Conservation (phyloP, 2,329 filamentous ascomycete genomes). For the Botryotinia globosa region DNA sequence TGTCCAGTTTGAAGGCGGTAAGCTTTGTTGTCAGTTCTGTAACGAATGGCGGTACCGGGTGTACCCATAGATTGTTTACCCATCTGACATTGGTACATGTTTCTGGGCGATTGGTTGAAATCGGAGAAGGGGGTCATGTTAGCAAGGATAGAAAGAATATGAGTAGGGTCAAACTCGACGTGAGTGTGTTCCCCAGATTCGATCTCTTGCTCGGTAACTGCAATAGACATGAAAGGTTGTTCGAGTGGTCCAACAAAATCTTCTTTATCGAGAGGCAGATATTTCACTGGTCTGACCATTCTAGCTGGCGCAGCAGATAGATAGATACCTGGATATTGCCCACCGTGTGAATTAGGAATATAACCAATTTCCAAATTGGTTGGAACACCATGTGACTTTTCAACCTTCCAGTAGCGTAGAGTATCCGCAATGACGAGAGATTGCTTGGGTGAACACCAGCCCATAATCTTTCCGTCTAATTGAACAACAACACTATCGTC, state of each 20-base stretch:
- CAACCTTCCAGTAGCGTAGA: slow-evolving; percentile 91
- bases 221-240: slow-evolving; percentile 98
- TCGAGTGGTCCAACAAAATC: slow-evolving; percentile 92
- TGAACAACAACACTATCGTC: slow-evolving; percentile 85
- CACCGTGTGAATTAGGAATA: slow-evolving; percentile 80
- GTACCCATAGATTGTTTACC: slow-evolving; percentile 99
- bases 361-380: slow-evolving; percentile 87
- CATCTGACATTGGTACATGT: slow-evolving; percentile 99
- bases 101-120: slow-evolving; percentile 96
- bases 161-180: slow-evolving; percentile 90
- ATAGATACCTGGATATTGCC: slow-evolving; percentile 95
- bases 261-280: slow-evolving; percentile 78
- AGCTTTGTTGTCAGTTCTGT: slow-evolving; percentile 95
- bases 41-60: slow-evolving; percentile 76
- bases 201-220: slow-evolving; percentile 83
- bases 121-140: slow-evolving; percentile 99
- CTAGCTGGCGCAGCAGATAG: slow-evolving; percentile 82
- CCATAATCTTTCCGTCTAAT: slow-evolving; percentile 84
- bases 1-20: slow-evolving; percentile 95
- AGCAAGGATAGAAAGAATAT: slow-evolving; percentile 94
- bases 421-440: slow-evolving; percentile 80
- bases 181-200: slow-evolving; percentile 87
- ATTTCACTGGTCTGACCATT: slow-evolving; percentile 91
- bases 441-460: slow-evolving; percentile 84
- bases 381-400: slow-evolving; percentile 77